Base-by-base conservation (phyloP, 2,329 filamentous ascomycete genomes). In the Claviceps pazoutovae region DNA sequence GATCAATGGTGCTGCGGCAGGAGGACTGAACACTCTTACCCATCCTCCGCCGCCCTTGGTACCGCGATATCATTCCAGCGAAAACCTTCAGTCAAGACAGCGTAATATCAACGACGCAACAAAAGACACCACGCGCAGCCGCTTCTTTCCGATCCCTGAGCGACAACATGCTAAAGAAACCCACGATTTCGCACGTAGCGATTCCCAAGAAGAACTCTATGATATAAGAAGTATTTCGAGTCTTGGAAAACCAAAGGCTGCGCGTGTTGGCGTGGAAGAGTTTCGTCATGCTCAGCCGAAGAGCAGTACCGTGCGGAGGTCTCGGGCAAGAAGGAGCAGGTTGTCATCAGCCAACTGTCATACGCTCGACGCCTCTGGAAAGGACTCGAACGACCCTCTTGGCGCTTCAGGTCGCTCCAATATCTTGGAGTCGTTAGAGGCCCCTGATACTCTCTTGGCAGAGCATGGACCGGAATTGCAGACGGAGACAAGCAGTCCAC, bases 321-420 rank as follows among this genome's bases (percentile, higher is more conserved):
- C 21, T 13, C 46, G 47, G 13, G 14, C 8, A 21, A 49, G 51
- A 46, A 50, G 43, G 4, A 47, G 37, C 13, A 14, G 51, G 19
- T 34, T 23, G 11, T 36, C 36, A n/a, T 37, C 21, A 5, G 82
- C 8, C 21, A 2, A n/a, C 14, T 11, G 30, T 11, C 42, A 44
- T 14, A 26, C 1, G 21, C 39, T 34, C 16, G 36, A 13, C 26
- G 21, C 16, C 3, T 5, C 13, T 14, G 7, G 34, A 36, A 50
- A 47, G 9, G 9, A 13, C 17, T n/a, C 41, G 13, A 45, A 11
- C 5, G 39, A n/a, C 16, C 17, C 26, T 6, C 2, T 26, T 39
- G 21, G 41, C 16, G 1, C 3, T 13, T 11, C n/a, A 26, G 42
- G 38, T 42, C 21, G 1, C n/a, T n/a, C n/a, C 8, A 13, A 47